Conservation (phyloP, 1,284 basidiomycete genomes). For the Ustilago lituana region DNA sequence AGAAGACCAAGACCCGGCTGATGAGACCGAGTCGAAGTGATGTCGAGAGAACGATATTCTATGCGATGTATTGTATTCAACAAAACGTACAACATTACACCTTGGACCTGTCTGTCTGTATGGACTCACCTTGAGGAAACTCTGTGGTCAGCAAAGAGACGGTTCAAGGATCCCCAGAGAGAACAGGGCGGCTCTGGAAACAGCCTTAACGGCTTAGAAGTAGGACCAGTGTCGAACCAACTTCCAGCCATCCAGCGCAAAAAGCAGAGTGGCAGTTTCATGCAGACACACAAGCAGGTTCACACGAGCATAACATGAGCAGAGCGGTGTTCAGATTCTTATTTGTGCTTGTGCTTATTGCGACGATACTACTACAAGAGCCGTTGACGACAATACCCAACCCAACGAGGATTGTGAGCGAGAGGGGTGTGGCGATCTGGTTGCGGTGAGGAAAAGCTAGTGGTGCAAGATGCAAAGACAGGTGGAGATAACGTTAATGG, state of each 20-base stretch:
- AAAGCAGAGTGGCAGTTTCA: too few relatives aligned
- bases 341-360: constrained; percentile 25
- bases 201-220: too few relatives aligned
- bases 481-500: constrained; percentile 5
- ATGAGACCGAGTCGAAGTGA: constrained; percentile 6
- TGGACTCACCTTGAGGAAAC: too few relatives aligned
- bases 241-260: too few relatives aligned
- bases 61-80: neutral
- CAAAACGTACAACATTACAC: too few relatives aligned
- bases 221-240: too few relatives aligned
- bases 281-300: too few relatives aligned
- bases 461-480: constrained; percentile 23
- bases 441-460: constrained; percentile 16
- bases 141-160: too few relatives aligned
- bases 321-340: constrained; percentile 26
- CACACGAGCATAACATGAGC: too few relatives aligned
- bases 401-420: constrained; percentile 25
- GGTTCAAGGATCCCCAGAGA: too few relatives aligned
- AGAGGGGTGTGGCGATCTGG: constrained; percentile 27
- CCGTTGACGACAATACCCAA: constrained; percentile 33
- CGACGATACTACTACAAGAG: constrained; percentile 44
- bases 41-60: neutral
- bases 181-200: too few relatives aligned
- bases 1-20: neutral
- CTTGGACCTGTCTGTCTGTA: too few relatives aligned